Percentiles rank a stretch among this genome's conserved stretches.
Conservation (phyloP, 371 early-diverging fungal genomes). For the Sporodiniella umbellata region DNA sequence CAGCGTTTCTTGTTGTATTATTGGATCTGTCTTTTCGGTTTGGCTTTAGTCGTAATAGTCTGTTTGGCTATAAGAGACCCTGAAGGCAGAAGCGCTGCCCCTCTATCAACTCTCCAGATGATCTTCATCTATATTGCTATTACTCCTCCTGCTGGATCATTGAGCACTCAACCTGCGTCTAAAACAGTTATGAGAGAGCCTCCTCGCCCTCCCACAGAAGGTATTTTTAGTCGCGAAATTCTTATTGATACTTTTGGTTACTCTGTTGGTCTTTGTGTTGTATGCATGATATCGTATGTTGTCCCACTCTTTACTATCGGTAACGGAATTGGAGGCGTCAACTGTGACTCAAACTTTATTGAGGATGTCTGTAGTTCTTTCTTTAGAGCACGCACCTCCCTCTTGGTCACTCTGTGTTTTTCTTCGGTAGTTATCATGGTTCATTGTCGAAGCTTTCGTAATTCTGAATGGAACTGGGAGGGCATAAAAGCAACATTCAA, state of each 20-base stretch:
- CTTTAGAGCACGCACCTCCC: slow-evolving; percentile 65
- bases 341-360: slow-evolving; percentile 59
- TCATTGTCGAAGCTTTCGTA: slow-evolving; percentile 65
- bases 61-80: slow-evolving; percentile 71
- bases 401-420: slow-evolving; percentile 58
- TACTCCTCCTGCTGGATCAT: slow-evolving; percentile 77
- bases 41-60: slow-evolving; percentile 56
- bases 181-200: slow-evolving; percentile 75
- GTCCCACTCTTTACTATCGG: slow-evolving; percentile 56
- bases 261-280: slow-evolving; percentile 50
- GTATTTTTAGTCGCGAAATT: slow-evolving; percentile 55
- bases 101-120: slow-evolving; percentile 35
- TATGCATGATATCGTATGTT: slow-evolving; percentile 54
- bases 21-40: slow-evolving; percentile 52
- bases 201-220: slow-evolving; percentile 72
- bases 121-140: slow-evolving; percentile 25
- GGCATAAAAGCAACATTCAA: slow-evolving; percentile 35
- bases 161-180: slow-evolving; percentile 81
- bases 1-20: slow-evolving; percentile 88
- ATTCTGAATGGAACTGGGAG: slow-evolving; percentile 49
- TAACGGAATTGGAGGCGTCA: slow-evolving; percentile 53
- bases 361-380: slow-evolving; percentile 57
- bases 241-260: slow-evolving; percentile 31
- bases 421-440: slow-evolving; percentile 58
- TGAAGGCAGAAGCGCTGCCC: slow-evolving; percentile 72